These are phyloP conservation scores for Ophiostoma tasmaniense DNA, from an alignment of 2,329 filamentous ascomycete genomes.

Conservation along the genomic window DNA sequence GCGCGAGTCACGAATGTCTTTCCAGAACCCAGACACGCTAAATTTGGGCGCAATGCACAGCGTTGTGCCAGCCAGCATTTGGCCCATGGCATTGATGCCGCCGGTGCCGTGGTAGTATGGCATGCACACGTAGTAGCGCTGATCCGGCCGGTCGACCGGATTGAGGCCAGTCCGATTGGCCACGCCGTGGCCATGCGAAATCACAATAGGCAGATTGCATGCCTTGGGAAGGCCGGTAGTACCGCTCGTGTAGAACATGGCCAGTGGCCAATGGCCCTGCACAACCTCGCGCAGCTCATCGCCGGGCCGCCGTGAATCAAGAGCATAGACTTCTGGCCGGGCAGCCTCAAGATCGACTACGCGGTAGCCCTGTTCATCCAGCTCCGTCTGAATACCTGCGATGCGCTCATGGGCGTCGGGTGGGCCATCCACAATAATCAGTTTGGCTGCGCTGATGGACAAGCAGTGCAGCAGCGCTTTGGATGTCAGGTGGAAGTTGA, in stretches of 20 bases:
- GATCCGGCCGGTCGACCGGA: conserved; percentile 29
- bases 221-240: conserved; percentile 71
- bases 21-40: conserved; percentile 62
- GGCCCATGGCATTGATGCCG: conserved; percentile 47
- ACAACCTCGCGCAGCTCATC: conserved; percentile 48
- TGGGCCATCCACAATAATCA: conserved; percentile 53
- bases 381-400: conserved; percentile 45
- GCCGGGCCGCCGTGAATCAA: conserved; percentile 34
- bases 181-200: conserved; percentile 26
- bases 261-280: conserved; percentile 46
- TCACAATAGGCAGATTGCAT: conserved; percentile 48
- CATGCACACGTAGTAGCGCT: conserved; percentile 71
- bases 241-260: conserved; percentile 65
- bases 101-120: conserved; percentile 70
- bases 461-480: conserved; percentile 59
- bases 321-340: conserved; percentile 32
- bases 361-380: conserved; percentile 43
- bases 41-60: conserved; percentile 60
- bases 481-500: conserved; percentile 60
- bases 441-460: conserved; percentile 44
- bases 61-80: conserved; percentile 45
- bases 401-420: conserved; percentile 47
- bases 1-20: conserved; percentile 56
- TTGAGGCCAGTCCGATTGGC: conserved; percentile 25
- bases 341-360: conserved; percentile 44